phyloP scores from a whole-genome alignment of 768 basidiomycete genomes.

The Mycena polygramma region DNA sequence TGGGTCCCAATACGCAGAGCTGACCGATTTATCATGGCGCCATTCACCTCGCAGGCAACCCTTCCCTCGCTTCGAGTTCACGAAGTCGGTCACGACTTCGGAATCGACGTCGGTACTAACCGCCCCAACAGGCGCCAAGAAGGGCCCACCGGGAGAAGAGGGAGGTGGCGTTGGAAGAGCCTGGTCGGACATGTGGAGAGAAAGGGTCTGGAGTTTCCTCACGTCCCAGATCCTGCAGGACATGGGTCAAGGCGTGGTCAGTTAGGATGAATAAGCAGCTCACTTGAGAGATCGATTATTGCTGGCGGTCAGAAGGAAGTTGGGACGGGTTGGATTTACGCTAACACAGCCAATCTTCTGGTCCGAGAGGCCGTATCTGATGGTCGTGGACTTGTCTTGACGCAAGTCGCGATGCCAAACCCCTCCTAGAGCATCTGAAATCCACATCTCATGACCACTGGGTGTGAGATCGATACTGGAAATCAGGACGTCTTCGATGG shows the following conservation, averaged over 20 bases:
- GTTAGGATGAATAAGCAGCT: slow-evolving; percentile 36
- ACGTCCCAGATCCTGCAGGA: slow-evolving; percentile 81
- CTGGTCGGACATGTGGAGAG: slow-evolving; percentile 49
- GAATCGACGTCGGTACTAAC: slow-evolving; percentile 51
- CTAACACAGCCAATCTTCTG: slow-evolving; percentile 86
- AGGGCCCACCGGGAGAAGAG: slow-evolving; percentile 43
- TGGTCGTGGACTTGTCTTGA: slow-evolving; percentile 65
- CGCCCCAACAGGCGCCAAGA: slow-evolving; percentile 28
- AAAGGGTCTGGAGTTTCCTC: slow-evolving; percentile 69
- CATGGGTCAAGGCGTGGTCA: background rate
- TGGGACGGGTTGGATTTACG: slow-evolving; percentile 77
- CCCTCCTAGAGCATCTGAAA: slow-evolving; percentile 80
- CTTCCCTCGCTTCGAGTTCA: slow-evolving; percentile 65
- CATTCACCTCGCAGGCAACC: slow-evolving; percentile 73
- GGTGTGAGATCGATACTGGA: slow-evolving; percentile 79
- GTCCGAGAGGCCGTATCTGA: slow-evolving; percentile 75
- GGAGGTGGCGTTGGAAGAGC: slow-evolving; percentile 43
- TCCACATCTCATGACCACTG: slow-evolving; percentile 85
- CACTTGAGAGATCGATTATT: slow-evolving; percentile 82
- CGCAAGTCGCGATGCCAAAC: slow-evolving; percentile 84
- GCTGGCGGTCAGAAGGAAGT: slow-evolving; percentile 80
- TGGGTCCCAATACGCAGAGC: slow-evolving; percentile 90
- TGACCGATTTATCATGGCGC: slow-evolving; percentile 81
- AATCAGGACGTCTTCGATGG: slow-evolving; percentile 72
- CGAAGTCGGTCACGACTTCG: slow-evolving; percentile 62